phyloP scores from a whole-genome alignment of 2,329 filamentous ascomycete species.

The Fusarium nelsonii region DNA sequence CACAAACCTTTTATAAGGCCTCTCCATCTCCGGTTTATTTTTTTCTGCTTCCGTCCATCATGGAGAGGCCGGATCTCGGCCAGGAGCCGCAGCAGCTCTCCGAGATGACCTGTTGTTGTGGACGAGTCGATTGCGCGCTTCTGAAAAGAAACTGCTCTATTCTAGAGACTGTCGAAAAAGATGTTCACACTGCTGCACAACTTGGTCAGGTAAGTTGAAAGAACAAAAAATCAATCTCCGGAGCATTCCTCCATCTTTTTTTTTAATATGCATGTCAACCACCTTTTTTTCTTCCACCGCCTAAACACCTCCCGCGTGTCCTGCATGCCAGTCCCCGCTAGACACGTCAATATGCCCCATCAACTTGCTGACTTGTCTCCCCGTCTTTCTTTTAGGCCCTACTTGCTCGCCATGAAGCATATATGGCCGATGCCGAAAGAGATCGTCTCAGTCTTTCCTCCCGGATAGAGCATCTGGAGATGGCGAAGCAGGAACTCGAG shows the following conservation, averaged over 20 bases:
- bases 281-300: constrained; percentile 17
- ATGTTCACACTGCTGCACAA: constrained; percentile 86
- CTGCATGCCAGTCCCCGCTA: constrained; percentile 44
- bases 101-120: constrained; percentile 83
- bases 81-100: constrained; percentile 47
- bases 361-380: constrained; percentile 71
- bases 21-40: constrained; percentile 35
- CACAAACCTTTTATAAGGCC: constrained; percentile 22
- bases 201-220: constrained; percentile 87
- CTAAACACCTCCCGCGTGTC: constrained; percentile 17
- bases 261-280: constrained; percentile 5
- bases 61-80: constrained; percentile 46
- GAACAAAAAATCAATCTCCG: constrained; percentile 33
- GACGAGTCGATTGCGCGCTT: constrained; percentile 80
- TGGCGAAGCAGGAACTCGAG: constrained; percentile 79
- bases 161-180: constrained; percentile 85
- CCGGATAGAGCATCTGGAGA: constrained; percentile 81
- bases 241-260: constrained; percentile 41
- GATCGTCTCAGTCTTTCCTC: constrained; percentile 79
- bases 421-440: constrained; percentile 90
- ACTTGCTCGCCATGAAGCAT: constrained; percentile 90
- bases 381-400: constrained; percentile 78
- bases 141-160: constrained; percentile 83
- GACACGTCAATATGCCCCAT: constrained; percentile 30
- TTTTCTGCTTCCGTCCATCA: constrained; percentile 27